Conservation (phyloP, 2,329 filamentous ascomycete genomes). For the Apiospora hydei region DNA sequence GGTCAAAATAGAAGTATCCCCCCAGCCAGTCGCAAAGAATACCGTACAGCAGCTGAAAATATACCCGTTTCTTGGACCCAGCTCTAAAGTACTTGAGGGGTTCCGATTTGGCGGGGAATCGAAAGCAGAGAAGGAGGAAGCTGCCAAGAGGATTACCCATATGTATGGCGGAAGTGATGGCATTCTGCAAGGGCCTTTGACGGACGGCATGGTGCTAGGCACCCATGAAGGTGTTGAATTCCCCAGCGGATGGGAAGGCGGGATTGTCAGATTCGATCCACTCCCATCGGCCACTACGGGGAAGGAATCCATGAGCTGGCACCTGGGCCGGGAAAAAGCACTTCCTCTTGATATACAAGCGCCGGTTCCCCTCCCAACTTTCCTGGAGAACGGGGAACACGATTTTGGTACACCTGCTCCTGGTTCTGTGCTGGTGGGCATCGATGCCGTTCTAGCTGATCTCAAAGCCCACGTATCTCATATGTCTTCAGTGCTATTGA, state of each 20-base stretch:
- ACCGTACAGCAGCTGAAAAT: constrained; percentile 74
- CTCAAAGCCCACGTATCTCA: constrained; percentile 80
- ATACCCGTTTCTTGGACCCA: constrained; percentile 74
- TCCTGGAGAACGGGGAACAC: constrained; percentile 51
- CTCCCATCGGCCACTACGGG: constrained; percentile 44
- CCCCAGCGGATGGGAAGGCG: constrained; percentile 78
- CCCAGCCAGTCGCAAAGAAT: constrained; percentile 72
- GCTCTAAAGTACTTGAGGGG: constrained; percentile 65
- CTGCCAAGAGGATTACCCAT: constrained; percentile 72
- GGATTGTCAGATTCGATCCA: constrained; percentile 80
- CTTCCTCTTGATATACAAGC: constrained; percentile 78
- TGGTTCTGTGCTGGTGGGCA: constrained; percentile 77
- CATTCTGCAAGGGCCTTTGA: constrained; percentile 83
- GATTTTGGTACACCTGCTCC: constrained; percentile 65
- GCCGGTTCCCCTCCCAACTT: constrained; percentile 71
- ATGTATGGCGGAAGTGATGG: constrained; percentile 71
- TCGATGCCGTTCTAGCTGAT: constrained; percentile 77
- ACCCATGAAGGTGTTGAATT: constrained; percentile 60
- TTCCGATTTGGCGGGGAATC: constrained; percentile 90
- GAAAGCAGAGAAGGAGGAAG: constrained; percentile 81
- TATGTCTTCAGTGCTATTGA: constrained; percentile 87
- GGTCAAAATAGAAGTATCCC: constrained; percentile 84
- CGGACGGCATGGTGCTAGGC: constrained; percentile 83
- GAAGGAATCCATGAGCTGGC: constrained; percentile 69
- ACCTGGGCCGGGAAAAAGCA: constrained; percentile 78